phyloP scores from a whole-genome alignment of 495 filamentous ascomycete genomes.

The Penicillium dipodomyicola region DNA sequence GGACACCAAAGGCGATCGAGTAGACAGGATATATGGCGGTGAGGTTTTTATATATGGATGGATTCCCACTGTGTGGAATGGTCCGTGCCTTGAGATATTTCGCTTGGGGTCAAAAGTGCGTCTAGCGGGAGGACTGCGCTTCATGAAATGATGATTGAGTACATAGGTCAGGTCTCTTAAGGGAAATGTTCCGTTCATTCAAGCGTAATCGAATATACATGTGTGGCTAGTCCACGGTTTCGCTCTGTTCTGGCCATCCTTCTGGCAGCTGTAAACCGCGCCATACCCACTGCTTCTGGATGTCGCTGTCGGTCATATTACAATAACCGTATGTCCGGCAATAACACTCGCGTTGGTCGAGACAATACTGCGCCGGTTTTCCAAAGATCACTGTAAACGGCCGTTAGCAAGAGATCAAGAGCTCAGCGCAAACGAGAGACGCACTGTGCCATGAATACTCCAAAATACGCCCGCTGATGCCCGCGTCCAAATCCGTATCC shows the following conservation, averaged over 20 bases:
- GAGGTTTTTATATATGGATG: constrained; percentile 4
- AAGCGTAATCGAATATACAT: constrained; percentile 1
- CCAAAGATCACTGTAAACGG: constrained; percentile 31
- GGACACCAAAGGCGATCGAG: constrained; percentile 37
- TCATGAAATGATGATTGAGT: constrained; percentile 13
- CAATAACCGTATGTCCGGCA: constrained; percentile 41
- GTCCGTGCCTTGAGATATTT: background rate
- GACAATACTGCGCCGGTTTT: constrained; percentile 30
- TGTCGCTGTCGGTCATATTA: constrained; percentile 21
- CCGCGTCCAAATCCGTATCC: constrained; percentile 52
- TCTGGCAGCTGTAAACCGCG: constrained; percentile 20
- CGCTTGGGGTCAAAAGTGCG: background rate
- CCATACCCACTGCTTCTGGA: constrained; percentile 28
- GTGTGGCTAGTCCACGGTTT: background rate
- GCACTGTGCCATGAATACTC: constrained; percentile 70
- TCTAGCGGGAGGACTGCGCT: background rate
- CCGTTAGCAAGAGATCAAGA: background rate
- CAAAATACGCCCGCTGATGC: constrained; percentile 57
- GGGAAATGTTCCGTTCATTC: constrained; percentile 1
- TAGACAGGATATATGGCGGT: constrained; percentile 46
- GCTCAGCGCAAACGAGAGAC: constrained; percentile 8
- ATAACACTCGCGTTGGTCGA: constrained; percentile 36
- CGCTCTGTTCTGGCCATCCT: constrained; percentile 20
- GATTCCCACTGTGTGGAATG: background rate
- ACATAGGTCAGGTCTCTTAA: constrained; percentile 1